Evolutionary conservation across 306 rosid genomes (phyloP).

Genomic region (Inga oerstediana): DNA sequence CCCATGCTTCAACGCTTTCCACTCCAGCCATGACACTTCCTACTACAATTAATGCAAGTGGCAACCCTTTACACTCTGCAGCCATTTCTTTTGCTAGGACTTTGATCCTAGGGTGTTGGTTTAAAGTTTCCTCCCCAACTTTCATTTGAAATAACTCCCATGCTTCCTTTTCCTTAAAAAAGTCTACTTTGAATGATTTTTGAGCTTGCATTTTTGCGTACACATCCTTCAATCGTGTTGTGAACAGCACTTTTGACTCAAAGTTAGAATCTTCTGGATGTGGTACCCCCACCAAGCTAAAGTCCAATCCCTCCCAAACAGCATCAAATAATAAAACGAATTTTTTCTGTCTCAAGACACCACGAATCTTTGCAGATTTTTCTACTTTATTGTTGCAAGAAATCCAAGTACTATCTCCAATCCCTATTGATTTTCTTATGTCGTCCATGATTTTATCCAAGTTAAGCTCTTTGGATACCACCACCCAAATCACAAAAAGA

Average conservation of each 20-base stretch:
- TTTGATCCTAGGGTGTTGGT: background rate
- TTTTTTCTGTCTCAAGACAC: background rate
- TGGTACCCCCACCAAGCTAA: constrained; percentile 22
- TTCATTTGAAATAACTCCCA: background rate
- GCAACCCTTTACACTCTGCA: background rate
- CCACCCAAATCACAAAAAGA: too few relatives aligned
- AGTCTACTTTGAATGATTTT: background rate
- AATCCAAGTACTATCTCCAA: background rate
- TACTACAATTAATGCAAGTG: background rate
- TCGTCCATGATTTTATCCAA: too few relatives aligned
- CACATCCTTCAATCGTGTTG: constrained; percentile 28
- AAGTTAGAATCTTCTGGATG: background rate
- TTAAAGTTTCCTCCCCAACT: background rate
- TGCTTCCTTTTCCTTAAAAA: background rate
- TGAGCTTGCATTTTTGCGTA: constrained; percentile 20
- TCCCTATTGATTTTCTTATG: background rate
- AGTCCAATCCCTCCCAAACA: constrained; percentile 21
- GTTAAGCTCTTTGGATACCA: too few relatives aligned
- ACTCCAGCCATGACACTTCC: background rate
- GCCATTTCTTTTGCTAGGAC: background rate
- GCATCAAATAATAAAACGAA: constrained; percentile 37
- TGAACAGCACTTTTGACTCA: constrained; percentile 16
- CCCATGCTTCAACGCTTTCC: background rate
- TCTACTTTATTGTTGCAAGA: background rate
- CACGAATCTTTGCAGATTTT: constrained; percentile 4